These are phyloP conservation scores for Starmerella powellii DNA, from an alignment of 805 yeast species.

Conservation along the genomic window DNA sequence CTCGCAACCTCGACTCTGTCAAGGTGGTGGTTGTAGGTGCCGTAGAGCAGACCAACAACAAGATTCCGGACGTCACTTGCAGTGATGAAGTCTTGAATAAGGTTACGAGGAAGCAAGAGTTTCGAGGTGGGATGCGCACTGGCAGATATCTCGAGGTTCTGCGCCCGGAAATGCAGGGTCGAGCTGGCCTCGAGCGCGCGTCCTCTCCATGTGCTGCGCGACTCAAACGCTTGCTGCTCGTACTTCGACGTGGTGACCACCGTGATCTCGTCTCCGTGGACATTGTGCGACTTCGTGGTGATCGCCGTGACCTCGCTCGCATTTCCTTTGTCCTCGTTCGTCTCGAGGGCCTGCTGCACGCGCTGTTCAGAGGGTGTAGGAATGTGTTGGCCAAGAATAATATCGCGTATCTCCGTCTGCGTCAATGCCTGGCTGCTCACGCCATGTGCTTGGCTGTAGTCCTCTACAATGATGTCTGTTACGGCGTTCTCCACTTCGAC, in stretches of 20 bases:
- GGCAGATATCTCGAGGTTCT: conserved; percentile 45
- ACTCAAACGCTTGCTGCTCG: conserved; percentile 71
- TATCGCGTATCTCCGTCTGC: conserved; percentile 84
- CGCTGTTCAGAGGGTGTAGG: conserved; percentile 79
- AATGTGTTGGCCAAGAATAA: conserved; percentile 88
- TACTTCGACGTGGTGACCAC: conserved; percentile 85
- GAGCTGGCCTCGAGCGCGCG: conserved; percentile 68
- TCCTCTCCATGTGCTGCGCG: conserved; percentile 83
- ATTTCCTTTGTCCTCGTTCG: conserved; percentile 44
- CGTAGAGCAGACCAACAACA: conserved; percentile 71
- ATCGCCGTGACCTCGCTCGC: conserved; percentile 42
- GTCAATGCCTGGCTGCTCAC: conserved; percentile 80
- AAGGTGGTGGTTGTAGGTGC: conserved; percentile 26
- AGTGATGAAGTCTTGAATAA: conserved; percentile 63
- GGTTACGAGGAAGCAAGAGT: conserved; percentile 59
- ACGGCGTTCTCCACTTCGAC: conserved; percentile 72
- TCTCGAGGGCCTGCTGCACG: conserved; percentile 44
- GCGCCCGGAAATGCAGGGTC: conserved; percentile 58
- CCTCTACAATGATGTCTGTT: conserved; percentile 74
- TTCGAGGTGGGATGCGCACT: neutral
- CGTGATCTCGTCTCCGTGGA: conserved; percentile 91
- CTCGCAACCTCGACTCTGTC: conserved; percentile 1
- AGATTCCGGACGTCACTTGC: conserved; percentile 72
- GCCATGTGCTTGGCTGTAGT: conserved; percentile 73
- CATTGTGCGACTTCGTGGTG: conserved; percentile 73